A percentile compares a stretch with the other conserved stretches of the same genome.
Conservation (phyloP, 345 rosid species). For the Noccaea caerulescens region DNA sequence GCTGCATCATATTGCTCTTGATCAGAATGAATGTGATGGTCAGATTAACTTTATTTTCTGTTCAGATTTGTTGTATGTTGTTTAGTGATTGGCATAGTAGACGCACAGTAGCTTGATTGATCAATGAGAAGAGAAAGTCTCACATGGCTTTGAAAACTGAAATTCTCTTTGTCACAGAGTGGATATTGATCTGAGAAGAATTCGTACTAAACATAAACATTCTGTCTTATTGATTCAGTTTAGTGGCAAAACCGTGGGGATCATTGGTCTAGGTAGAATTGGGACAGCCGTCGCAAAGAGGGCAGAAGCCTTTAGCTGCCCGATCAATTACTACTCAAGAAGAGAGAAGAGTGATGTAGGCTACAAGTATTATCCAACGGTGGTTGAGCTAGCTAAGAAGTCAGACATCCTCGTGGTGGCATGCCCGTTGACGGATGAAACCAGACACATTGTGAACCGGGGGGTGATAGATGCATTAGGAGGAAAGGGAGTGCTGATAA, state of each 20-base stretch:
- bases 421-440: conserved; percentile 60
- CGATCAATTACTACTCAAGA: conserved; percentile 67
- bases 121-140: neutral
- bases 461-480: conserved; percentile 72
- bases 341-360: conserved; percentile 48
- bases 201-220: too few relatives aligned
- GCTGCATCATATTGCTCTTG: too few relatives aligned
- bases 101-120: neutral
- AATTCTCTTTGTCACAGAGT: neutral
- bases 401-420: conserved; percentile 70
- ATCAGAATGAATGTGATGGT: too few relatives aligned
- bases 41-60: too few relatives aligned
- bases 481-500: conserved; percentile 68
- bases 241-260: conserved; percentile 67
- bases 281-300: conserved; percentile 73
- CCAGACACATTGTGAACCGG: conserved; percentile 57
- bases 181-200: too few relatives aligned
- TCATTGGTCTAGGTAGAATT: conserved; percentile 74
- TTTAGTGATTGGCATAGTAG: neutral
- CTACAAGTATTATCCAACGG: conserved; percentile 61
- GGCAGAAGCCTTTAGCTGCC: conserved; percentile 75
- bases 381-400: conserved; percentile 60
- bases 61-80: neutral
- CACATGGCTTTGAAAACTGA: neutral
- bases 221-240: conserved; percentile 52